phyloP scores from a whole-genome alignment of 805 yeast species.

The Lipomyces orientalis region DNA sequence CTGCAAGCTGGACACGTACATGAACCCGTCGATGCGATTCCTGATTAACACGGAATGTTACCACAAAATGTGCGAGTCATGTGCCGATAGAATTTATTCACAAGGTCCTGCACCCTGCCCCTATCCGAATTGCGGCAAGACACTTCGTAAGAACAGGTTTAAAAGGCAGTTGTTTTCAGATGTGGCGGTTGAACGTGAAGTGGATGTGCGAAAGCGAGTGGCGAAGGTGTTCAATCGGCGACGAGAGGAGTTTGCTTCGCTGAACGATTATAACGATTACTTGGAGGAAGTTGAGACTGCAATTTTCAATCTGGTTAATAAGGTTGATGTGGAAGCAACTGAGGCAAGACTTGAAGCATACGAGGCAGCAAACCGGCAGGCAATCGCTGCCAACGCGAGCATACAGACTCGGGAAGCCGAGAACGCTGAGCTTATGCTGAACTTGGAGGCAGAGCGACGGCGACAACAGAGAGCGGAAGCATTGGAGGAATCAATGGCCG shows the following conservation, averaged over 20 bases:
- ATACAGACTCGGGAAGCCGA: constrained; percentile 72
- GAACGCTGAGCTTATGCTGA: constrained; percentile 67
- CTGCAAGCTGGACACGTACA: constrained; percentile 91
- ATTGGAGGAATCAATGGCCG: constrained; percentile 31
- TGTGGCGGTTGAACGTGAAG: constrained; percentile 85
- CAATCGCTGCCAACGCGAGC: constrained; percentile 75
- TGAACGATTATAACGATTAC: constrained; percentile 72
- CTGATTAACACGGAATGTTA: constrained; percentile 96
- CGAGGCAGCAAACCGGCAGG: constrained; percentile 73
- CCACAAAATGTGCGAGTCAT: constrained; percentile 93
- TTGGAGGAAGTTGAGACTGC: constrained; percentile 83
- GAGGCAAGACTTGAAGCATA: constrained; percentile 64
- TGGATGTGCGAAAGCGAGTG: constrained; percentile 84
- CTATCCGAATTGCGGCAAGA: constrained; percentile 86
- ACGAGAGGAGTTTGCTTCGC: constrained; percentile 67
- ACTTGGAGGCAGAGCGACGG: constrained; percentile 64
- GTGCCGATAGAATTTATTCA: constrained; percentile 93
- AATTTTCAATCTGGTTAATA: constrained; percentile 74
- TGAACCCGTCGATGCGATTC: constrained; percentile 91
- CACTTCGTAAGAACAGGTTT: constrained; percentile 83
- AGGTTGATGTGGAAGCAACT: constrained; percentile 71
- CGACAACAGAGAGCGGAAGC: constrained; percentile 39
- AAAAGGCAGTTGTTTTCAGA: constrained; percentile 94
- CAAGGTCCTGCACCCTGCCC: constrained; percentile 98
- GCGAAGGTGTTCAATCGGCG: constrained; percentile 79